A percentile compares a stretch with the other conserved stretches of the same genome.
Conservation (phyloP, 768 basidiomycete species). For the Mycena maculata region DNA sequence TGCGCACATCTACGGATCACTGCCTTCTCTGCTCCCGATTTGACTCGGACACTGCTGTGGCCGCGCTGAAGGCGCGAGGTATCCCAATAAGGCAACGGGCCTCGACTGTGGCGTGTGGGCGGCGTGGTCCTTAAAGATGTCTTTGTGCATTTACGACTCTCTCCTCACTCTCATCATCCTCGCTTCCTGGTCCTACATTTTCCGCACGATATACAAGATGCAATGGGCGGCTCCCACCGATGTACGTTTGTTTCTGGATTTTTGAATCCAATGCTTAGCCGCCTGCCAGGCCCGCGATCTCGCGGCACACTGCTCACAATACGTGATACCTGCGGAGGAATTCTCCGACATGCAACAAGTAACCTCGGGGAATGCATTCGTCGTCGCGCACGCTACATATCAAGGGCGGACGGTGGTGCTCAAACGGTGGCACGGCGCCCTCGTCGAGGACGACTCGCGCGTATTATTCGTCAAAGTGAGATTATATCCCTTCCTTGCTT, state of each 20-base stretch:
- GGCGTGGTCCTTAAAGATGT: constrained; percentile 22
- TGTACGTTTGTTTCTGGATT: constrained; percentile 1
- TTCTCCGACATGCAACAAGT: neutral
- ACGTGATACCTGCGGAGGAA: constrained; percentile 10
- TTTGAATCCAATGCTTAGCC: neutral
- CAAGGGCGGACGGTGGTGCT: constrained; percentile 11
- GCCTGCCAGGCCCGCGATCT: constrained; percentile 29
- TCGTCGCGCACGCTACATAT: constrained; percentile 18
- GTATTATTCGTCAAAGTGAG: constrained; percentile 24
- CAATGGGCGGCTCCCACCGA: constrained; percentile 19
- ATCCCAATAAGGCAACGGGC: constrained; percentile 3
- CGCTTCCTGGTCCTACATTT: constrained; percentile 22
- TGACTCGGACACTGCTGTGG: constrained; percentile 3
- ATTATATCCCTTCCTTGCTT: neutral
- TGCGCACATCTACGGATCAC: neutral
- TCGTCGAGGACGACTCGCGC: constrained; percentile 11
- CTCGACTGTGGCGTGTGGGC: neutral
- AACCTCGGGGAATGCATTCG: constrained; percentile 21
- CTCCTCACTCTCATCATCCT: constrained; percentile 21
- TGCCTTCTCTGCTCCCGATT: neutral
- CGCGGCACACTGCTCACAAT: constrained; percentile 25
- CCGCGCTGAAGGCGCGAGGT: neutral
- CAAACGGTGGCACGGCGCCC: constrained; percentile 33
- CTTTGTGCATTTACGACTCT: neutral
- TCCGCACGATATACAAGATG: constrained; percentile 20